phyloP scores from a whole-genome alignment of 495 filamentous ascomycete species.

The Neurospora pannonica region DNA sequence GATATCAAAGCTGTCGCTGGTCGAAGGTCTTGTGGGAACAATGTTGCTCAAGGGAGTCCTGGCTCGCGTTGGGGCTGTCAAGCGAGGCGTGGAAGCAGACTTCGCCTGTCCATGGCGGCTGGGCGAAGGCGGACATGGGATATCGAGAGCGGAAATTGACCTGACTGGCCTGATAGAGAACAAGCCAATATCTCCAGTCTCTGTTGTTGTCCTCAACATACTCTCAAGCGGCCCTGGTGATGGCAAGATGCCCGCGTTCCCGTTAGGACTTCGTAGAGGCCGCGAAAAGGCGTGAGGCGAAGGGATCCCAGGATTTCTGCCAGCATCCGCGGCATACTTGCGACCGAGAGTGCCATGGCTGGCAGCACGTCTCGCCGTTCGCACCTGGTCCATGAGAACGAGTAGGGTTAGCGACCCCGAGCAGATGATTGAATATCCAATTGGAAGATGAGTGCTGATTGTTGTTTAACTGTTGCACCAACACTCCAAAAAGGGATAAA shows the following conservation, averaged over 20 bases:
- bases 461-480: not conserved
- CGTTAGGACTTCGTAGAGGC: slow-evolving; percentile 28
- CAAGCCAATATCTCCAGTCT: slow-evolving; percentile 56
- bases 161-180: slow-evolving; percentile 47
- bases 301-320: not conserved
- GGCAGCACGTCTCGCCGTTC: slow-evolving; percentile 25
- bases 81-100: not conserved
- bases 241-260: slow-evolving; percentile 25
- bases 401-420: not conserved
- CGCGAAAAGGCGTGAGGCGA: slow-evolving; percentile 11
- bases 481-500: slow-evolving; percentile 3
- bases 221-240: slow-evolving; percentile 42
- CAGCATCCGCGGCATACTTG: slow-evolving; percentile 22
- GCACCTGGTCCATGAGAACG: slow-evolving; percentile 27
- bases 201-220: slow-evolving; percentile 64
- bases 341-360: slow-evolving; percentile 33
- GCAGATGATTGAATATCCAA: not conserved
- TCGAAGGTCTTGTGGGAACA: not conserved
- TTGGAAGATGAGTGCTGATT: not conserved
- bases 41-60: not conserved
- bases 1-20: not conserved
- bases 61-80: not conserved
- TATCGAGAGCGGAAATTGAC: slow-evolving; percentile 21
- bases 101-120: not conserved
- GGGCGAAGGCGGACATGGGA: slow-evolving; percentile 5